Evolutionary conservation across 2,329 filamentous ascomycete species (phyloP).

Genomic region (Dryadomyces quercus-mongolicae): DNA sequence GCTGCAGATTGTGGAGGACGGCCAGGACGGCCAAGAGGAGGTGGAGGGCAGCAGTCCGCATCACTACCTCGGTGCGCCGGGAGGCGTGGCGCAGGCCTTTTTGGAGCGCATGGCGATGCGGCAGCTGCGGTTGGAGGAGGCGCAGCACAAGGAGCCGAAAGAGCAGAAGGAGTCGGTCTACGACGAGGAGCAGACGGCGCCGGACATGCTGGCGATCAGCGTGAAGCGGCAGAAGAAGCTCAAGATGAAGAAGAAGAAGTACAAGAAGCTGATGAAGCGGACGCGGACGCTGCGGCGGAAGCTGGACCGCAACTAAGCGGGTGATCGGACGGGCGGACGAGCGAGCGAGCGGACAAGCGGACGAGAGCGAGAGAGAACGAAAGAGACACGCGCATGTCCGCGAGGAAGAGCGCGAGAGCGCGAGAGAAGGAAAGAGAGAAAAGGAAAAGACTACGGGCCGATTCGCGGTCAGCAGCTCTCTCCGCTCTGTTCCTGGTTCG

Average conservation of each 20-base stretch:
- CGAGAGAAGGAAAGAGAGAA: too few species aligned
- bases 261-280: conserved; percentile 96
- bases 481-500: too few species aligned
- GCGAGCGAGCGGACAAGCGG: too few species aligned
- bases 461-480: too few species aligned
- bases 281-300: conserved; percentile 82
- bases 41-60: not conserved
- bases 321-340: too few species aligned
- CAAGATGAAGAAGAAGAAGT: conserved; percentile 99
- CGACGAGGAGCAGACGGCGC: not conserved
- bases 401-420: too few species aligned
- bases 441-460: too few species aligned
- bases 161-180: not conserved
- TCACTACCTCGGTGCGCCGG: conserved; percentile 1
- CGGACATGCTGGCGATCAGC: conserved; percentile 68
- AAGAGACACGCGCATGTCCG: too few species aligned
- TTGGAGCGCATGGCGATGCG: conserved; percentile 58
- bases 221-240: conserved; percentile 86
- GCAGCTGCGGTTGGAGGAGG: conserved; percentile 46
- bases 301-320: conserved; percentile 26
- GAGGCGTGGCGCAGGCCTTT: conserved; percentile 38
- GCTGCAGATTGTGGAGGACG: conserved; percentile 41
- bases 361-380: too few species aligned
- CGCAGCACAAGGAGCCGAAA: conserved; percentile 23
- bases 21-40: not conserved